Percentiles rank a stretch among this genome's conserved stretches.
These are phyloP conservation scores for Yarrowia sp. DNA, from an alignment of 805 yeast species.

Conservation along the genomic window DNA sequence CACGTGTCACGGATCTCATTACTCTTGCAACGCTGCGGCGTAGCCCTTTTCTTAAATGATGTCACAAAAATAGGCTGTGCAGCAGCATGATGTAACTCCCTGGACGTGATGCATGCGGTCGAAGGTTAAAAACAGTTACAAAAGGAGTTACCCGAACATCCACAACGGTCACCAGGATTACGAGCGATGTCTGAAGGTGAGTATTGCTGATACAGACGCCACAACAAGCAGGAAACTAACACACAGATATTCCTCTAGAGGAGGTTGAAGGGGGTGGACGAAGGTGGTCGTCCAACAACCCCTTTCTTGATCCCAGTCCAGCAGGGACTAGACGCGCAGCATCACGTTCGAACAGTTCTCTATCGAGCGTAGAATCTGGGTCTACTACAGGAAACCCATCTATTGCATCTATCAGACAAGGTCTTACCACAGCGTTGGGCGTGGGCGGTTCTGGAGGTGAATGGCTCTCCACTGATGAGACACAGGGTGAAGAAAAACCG, in stretches of 20 bases:
- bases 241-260: conserved; percentile 8
- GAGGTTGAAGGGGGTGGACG: conserved; percentile 4
- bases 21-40: not conserved
- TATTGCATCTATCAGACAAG: conserved; percentile 9
- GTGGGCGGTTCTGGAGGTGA: conserved; percentile 19
- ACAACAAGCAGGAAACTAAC: not conserved
- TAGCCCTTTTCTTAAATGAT: no score
- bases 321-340: conserved; percentile 7
- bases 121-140: not conserved
- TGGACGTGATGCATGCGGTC: not conserved
- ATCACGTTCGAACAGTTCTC: not conserved
- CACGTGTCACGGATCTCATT: no score
- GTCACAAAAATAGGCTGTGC: not conserved
- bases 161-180: not conserved
- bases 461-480: conserved; percentile 9
- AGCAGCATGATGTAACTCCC: not conserved
- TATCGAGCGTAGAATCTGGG: conserved; percentile 2
- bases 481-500: not conserved
- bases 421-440: conserved; percentile 1
- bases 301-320: conserved; percentile 10
- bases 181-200: conserved; percentile 13
- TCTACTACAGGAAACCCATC: not conserved
- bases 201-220: not conserved
- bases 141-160: not conserved
- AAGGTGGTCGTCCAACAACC: conserved; percentile 17